These are phyloP conservation scores for Plasmodium falciparum DNA, from an alignment of 169 alveolate species.

Conservation along the genomic window DNA sequence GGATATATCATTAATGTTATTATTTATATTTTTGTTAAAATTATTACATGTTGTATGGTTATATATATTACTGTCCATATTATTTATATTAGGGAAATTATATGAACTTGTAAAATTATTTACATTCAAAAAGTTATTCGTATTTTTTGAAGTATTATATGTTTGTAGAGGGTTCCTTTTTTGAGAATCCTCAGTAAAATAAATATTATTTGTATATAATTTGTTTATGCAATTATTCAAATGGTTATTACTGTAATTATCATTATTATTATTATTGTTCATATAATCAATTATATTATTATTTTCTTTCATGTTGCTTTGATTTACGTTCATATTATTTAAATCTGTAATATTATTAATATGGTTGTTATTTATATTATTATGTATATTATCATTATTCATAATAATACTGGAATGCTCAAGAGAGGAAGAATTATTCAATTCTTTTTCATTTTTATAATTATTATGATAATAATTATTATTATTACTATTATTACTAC, in stretches of 20 bases:
- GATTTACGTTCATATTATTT: neutral
- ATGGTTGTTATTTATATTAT: neutral
- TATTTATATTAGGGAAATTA: slow-evolving; percentile 4
- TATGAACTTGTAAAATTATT: slow-evolving; percentile 1
- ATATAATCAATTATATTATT: neutral
- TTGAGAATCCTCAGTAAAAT: too few relatives aligned
- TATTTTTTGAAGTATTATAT: neutral
- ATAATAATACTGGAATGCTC: too few relatives aligned
- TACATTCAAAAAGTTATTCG: neutral
- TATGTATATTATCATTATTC: neutral
- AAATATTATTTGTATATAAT: too few relatives aligned
- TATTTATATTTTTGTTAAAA: slow-evolving; percentile 1
- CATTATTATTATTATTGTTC: too few relatives aligned
- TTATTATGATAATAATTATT: neutral
- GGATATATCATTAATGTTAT: neutral
- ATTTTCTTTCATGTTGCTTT: neutral
- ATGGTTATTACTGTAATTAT: too few relatives aligned
- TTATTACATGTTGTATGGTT: neutral
- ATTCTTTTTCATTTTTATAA: neutral
- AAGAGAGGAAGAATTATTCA: neutral
- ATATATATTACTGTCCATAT: neutral
- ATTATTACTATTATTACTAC: neutral
- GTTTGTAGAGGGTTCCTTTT: too few relatives aligned
- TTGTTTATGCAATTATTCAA: too few relatives aligned
- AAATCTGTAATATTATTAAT: neutral